Evolutionary conservation across 1,284 basidiomycete species (phyloP).

Genomic region (Xanthoconium separans): DNA sequence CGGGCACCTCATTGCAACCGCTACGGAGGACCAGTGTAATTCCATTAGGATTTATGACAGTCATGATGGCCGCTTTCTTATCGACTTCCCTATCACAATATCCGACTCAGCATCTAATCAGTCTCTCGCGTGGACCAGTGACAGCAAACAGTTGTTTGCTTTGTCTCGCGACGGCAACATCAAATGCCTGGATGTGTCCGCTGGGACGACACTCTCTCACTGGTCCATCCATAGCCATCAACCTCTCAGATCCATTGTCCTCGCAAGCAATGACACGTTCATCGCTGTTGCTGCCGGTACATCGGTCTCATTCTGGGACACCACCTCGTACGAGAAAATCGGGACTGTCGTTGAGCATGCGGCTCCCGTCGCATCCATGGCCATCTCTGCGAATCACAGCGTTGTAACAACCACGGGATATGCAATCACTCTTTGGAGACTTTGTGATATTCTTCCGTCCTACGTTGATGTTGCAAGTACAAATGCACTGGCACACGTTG

Average conservation of each 20-base stretch:
- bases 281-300: conserved; percentile 1
- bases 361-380: not conserved
- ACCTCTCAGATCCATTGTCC: not conserved
- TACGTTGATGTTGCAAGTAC: conserved; percentile 7
- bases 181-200: conserved; percentile 1
- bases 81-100: not conserved
- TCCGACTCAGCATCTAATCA: not conserved
- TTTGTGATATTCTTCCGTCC: not conserved
- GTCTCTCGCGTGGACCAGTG: conserved; percentile 6
- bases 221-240: conserved; percentile 3
- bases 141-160: too few species aligned
- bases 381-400: conserved; percentile 3
- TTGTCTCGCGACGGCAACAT: too few species aligned
- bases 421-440: not conserved
- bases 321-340: not conserved
- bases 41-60: conserved; percentile 6
- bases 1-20: conserved; percentile 8
- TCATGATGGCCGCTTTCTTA: conserved; percentile 1
- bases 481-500: not conserved
- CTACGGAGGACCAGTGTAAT: not conserved
- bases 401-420: not conserved
- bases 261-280: conserved; percentile 5
- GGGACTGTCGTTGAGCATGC: conserved; percentile 3
- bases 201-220: conserved; percentile 1
- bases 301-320: conserved; percentile 16